phyloP scores from a whole-genome alignment of 306 rosid genomes.

The Cajanus cajan region DNA sequence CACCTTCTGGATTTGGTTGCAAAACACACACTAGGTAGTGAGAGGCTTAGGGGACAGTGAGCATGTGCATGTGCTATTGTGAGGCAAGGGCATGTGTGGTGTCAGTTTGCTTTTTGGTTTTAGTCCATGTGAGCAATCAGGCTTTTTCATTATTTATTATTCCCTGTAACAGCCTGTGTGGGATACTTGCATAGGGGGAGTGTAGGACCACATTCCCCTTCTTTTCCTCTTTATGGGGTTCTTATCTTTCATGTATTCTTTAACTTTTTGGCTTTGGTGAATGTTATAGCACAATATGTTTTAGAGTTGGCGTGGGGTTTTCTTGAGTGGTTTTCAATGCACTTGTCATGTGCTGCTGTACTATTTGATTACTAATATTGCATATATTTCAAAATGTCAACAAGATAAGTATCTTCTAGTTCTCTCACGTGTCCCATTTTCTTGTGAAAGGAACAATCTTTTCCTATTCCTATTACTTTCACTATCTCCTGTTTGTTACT shows the following conservation, averaged over 20 bases:
- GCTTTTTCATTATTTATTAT: constrained; percentile 51
- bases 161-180: constrained; percentile 65
- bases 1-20: no score
- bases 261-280: constrained; percentile 32
- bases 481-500: background rate
- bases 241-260: constrained; percentile 28
- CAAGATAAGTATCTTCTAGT: constrained; percentile 37
- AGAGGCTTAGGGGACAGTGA: constrained; percentile 44
- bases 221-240: constrained; percentile 30
- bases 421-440: constrained; percentile 35
- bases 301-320: constrained; percentile 42
- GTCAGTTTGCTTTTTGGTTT: constrained; percentile 65
- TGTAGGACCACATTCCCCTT: constrained; percentile 54
- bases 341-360: constrained; percentile 43
- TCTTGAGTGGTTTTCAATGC: constrained; percentile 40
- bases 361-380: constrained; percentile 15
- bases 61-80: constrained; percentile 68
- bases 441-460: background rate
- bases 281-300: constrained; percentile 26
- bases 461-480: background rate
- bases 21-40: background rate
- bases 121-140: constrained; percentile 65
- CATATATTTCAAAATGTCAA: constrained; percentile 15
- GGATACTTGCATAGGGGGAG: constrained; percentile 35
- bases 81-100: constrained; percentile 81